A percentile compares a stretch with the other conserved stretches of the same genome.
Evolutionary conservation across 2,329 filamentous ascomycete genomes (phyloP).

Genomic region (Pseudogymnoascus sp.): DNA sequence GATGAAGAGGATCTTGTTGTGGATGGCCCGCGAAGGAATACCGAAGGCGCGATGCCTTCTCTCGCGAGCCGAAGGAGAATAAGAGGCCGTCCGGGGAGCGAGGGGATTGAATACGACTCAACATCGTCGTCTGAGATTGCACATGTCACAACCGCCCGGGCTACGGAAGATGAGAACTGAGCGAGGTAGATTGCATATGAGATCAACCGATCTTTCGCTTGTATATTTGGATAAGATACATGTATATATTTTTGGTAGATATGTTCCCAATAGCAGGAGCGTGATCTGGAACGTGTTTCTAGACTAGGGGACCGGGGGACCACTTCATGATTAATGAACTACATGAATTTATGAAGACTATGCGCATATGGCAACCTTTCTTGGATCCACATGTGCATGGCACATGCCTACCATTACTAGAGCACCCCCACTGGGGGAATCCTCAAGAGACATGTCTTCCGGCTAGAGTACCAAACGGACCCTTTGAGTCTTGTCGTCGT

Average conservation of each 20-base stretch:
- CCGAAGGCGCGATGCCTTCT: not conserved
- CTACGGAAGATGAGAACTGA: not conserved
- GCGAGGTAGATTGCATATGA: not conserved
- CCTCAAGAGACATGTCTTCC: not conserved
- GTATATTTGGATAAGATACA: constrained; percentile 1
- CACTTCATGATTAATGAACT: not conserved
- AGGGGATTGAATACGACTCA: not conserved
- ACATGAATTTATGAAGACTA: not conserved
- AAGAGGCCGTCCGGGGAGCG: not conserved
- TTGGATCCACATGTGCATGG: not conserved
- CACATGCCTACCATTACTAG: not conserved
- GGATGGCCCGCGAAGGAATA: not conserved
- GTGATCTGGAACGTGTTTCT: not conserved
- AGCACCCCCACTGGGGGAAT: not conserved
- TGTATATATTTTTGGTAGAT: not conserved
- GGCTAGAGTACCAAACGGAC: not conserved
- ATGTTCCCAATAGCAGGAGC: not conserved
- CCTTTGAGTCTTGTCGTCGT: not conserved
- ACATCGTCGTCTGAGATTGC: not conserved
- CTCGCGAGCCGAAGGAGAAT: not conserved
- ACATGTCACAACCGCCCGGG: not conserved
- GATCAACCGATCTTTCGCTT: not conserved
- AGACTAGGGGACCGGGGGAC: not conserved
- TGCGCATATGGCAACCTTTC: not conserved
- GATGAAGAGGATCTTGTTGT: not conserved